Evolutionary conservation across 768 basidiomycete species (phyloP).

Genomic region (Agrocybe praecox): DNA sequence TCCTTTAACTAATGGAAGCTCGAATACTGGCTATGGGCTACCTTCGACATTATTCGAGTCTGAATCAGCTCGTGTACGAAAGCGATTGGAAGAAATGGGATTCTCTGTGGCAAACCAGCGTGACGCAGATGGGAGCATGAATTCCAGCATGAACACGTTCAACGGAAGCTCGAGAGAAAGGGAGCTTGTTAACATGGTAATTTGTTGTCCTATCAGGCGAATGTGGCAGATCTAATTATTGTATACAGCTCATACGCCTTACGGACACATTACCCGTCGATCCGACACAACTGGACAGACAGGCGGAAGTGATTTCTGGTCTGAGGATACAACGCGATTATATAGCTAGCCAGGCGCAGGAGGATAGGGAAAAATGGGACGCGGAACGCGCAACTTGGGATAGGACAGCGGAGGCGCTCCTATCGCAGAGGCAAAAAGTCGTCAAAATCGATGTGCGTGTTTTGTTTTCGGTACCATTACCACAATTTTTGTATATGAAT

Average conservation of each 20-base stretch:
- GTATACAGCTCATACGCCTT: conserved; percentile 47
- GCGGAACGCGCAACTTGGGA: conserved; percentile 68
- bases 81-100: conserved; percentile 46
- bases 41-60: conserved; percentile 42
- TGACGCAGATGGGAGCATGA: conserved; percentile 8
- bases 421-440: conserved; percentile 48
- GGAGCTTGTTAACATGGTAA: conserved; percentile 62
- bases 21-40: too few species aligned
- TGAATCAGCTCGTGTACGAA: conserved; percentile 53
- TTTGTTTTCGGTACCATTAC: conserved; percentile 2
- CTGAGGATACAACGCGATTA: conserved; percentile 62
- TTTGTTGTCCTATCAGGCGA: conserved; percentile 15
- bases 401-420: conserved; percentile 67
- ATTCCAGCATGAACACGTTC: neutral
- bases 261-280: conserved; percentile 39
- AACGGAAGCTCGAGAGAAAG: conserved; percentile 38
- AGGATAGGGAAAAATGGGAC: conserved; percentile 63
- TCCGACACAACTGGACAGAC: conserved; percentile 50
- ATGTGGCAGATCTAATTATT: too few species aligned
- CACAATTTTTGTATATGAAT: conserved; percentile 3
- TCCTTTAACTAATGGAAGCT: too few species aligned
- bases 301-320: conserved; percentile 63
- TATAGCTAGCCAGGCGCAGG: conserved; percentile 50
- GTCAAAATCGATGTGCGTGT: conserved; percentile 46
- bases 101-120: conserved; percentile 22